Percentiles rank a stretch among this genome's conserved stretches.
phyloP scores from a whole-genome alignment of 768 basidiomycete species.

The Lentinus brumalis region DNA sequence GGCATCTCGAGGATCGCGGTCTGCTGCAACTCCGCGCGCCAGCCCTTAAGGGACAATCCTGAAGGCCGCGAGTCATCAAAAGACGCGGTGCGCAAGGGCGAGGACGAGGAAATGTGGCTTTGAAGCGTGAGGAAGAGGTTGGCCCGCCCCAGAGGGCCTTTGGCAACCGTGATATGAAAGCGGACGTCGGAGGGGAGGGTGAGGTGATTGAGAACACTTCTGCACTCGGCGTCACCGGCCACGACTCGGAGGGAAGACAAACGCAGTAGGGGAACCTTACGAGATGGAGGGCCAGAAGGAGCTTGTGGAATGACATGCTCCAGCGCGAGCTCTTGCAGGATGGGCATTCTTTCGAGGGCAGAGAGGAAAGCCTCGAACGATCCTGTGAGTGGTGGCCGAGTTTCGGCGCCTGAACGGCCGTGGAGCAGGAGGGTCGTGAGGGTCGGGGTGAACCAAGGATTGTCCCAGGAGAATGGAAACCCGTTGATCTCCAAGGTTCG shows the following conservation, averaged over 20 bases:
- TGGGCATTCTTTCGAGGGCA: background rate
- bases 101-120: too few species aligned
- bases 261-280: background rate
- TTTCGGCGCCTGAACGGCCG: background rate
- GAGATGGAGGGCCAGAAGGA: background rate
- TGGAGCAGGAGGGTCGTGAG: background rate
- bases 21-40: slow-evolving; percentile 1
- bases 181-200: too few species aligned
- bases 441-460: background rate
- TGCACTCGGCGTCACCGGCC: background rate
- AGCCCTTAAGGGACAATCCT: too few species aligned
- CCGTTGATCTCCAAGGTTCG: slow-evolving; percentile 2
- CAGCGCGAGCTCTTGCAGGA: background rate
- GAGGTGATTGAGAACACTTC: background rate
- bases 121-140: too few species aligned
- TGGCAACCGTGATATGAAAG: too few species aligned
- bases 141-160: too few species aligned
- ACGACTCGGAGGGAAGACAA: background rate
- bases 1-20: background rate
- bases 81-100: too few species aligned
- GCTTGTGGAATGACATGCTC: slow-evolving; percentile 7
- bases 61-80: too few species aligned
- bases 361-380: background rate
- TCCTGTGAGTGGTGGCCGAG: too few species aligned
- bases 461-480: slow-evolving; percentile 3